phyloP scores from a whole-genome alignment of 306 rosid species.

The Citrullus colocynthis region DNA sequence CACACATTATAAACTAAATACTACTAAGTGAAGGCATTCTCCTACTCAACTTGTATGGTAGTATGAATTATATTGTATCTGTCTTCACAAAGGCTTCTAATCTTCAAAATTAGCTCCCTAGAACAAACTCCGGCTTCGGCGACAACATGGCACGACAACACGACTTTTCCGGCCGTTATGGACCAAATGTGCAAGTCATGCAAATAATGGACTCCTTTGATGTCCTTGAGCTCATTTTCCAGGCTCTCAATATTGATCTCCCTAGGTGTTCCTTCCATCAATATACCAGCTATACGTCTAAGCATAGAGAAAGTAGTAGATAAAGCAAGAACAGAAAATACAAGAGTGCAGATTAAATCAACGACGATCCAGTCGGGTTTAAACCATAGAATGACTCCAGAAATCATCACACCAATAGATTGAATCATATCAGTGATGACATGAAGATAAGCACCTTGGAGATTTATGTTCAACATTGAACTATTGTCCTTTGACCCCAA shows the following conservation, averaged over 20 bases:
- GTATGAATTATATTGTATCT: conserved; percentile 48
- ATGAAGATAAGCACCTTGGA: conserved; percentile 93
- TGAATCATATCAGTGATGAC: conserved; percentile 83
- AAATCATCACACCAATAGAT: conserved; percentile 87
- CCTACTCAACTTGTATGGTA: conserved; percentile 69
- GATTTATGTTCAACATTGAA: conserved; percentile 42
- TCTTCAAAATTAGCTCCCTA: conserved; percentile 28
- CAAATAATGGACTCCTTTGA: conserved; percentile 57
- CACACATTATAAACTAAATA: background rate
- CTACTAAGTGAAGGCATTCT: background rate
- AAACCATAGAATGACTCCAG: conserved; percentile 70
- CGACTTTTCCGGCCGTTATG: conserved; percentile 58
- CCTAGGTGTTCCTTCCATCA: conserved; percentile 59
- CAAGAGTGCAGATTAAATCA: conserved; percentile 62
- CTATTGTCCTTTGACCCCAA: conserved; percentile 26
- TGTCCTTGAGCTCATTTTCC: conserved; percentile 41
- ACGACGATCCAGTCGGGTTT: conserved; percentile 63
- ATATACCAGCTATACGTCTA: conserved; percentile 40
- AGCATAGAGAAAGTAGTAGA: conserved; percentile 61
- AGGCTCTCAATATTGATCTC: conserved; percentile 43
- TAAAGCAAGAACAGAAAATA: conserved; percentile 60
- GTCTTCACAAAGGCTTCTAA: conserved; percentile 49
- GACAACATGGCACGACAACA: conserved; percentile 60
- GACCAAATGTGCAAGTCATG: conserved; percentile 87
- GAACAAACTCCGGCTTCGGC: conserved; percentile 42